Base-by-base conservation (phyloP, 805 yeast genomes). In the Suhomyces tanzawaensis region DNA sequence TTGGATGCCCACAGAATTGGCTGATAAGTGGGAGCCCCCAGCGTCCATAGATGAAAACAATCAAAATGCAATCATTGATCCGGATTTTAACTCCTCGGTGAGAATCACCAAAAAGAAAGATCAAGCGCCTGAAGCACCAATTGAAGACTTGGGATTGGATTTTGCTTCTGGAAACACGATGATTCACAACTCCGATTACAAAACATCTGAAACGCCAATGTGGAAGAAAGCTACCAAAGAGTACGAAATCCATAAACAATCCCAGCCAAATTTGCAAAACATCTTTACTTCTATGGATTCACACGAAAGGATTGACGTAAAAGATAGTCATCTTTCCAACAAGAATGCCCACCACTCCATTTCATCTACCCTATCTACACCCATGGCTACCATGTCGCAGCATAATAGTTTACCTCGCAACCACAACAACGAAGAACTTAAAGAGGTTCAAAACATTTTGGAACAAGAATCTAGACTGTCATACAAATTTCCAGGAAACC, bases 1-100 rank as follows among this genome's bases (percentile, higher is more conserved):
- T 24, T 68, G 72, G 74, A 68, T 69, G 72, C 72, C 73, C 0
- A 41, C 58, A 9, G 70, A 54, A 26, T 57, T 69, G 37, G 53
- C 51, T 19, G 68, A 60, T 5, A 57, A 56, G 37, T 68, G 72
- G 72, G 49, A 42, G 12, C 44, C 48, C 4, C 32, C 38, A 9
- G n/a, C 33, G 3, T 28, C 38, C 12, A 19, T 16, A 12, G 13
- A 26, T 11, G 30, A 37, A 26, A 13, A 30, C n/a, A 33, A 25
- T 16, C 34, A 13, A 17, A 39, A 35, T 8, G 40, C 27, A 7
- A 47, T 23, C n/a, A 34, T 24, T 12, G 37, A 41, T n/a, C 26
- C 35, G 4, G 57, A 52, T 27, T 49, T 55, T 28, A 39, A 42
- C n/a, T 53, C 60, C 8, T 54, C 59, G 5, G 62, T 59, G 2